Percentiles rank a stretch among this genome's conserved stretches.
These are phyloP conservation scores for Diaporthe humulicola DNA, from an alignment of 2,329 filamentous ascomycete genomes.

Conservation along the genomic window DNA sequence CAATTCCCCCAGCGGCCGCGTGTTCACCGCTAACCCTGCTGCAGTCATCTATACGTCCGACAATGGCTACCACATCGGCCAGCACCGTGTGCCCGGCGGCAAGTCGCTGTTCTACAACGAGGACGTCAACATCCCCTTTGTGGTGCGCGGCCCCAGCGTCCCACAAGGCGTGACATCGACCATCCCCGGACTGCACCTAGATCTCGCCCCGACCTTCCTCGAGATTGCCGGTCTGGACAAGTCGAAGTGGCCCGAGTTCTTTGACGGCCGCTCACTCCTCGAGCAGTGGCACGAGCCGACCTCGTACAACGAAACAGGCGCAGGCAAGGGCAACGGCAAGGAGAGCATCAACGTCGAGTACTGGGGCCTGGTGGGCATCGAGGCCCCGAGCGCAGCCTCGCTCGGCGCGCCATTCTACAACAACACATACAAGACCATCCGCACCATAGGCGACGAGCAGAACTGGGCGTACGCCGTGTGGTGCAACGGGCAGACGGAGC, in stretches of 20 bases:
- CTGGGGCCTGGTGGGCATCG: slow-evolving; percentile 45
- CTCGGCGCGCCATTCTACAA: slow-evolving; percentile 50
- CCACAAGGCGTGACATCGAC: slow-evolving; percentile 41
- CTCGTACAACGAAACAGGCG: slow-evolving; percentile 24
- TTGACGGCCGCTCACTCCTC: slow-evolving; percentile 49
- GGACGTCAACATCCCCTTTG: slow-evolving; percentile 49
- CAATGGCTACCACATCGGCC: slow-evolving; percentile 32
- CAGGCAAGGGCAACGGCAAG: slow-evolving; percentile 39
- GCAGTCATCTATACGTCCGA: slow-evolving; percentile 45
- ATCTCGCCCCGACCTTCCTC: slow-evolving; percentile 49
- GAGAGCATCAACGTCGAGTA: slow-evolving; percentile 47
- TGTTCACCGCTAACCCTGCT: neutral
- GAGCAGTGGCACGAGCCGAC: slow-evolving; percentile 46
- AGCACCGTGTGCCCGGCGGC: slow-evolving; percentile 41
- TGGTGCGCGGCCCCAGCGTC: slow-evolving; percentile 48
- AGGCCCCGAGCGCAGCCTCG: slow-evolving; percentile 46
- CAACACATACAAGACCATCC: slow-evolving; percentile 48
- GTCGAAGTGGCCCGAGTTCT: slow-evolving; percentile 43
- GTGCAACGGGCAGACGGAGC: slow-evolving; percentile 49
- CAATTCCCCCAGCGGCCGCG: neutral
- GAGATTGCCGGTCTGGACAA: slow-evolving; percentile 45
- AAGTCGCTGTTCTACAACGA: slow-evolving; percentile 48
- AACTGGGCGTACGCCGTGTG: slow-evolving; percentile 46
- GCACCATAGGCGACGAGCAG: slow-evolving; percentile 44
- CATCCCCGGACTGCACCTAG: slow-evolving; percentile 45